A percentile compares a stretch with the other conserved stretches of the same genome.
These are phyloP conservation scores for Massarina eburnea DNA, from an alignment of 2,329 filamentous ascomycete species.

Conservation along the genomic window DNA sequence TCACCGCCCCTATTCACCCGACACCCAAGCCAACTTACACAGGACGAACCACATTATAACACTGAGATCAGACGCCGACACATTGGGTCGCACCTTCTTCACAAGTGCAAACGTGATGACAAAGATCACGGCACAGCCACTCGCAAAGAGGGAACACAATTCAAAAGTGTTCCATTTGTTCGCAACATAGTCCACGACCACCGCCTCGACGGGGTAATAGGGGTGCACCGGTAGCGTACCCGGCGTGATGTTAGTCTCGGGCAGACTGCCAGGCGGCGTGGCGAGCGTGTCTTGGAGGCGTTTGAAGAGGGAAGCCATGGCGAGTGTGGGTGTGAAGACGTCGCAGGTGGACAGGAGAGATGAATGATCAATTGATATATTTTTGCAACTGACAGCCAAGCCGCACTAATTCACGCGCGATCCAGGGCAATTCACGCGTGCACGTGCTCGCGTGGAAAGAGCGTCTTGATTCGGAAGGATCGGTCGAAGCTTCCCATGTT, in stretches of 20 bases:
- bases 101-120: conserved; percentile 57
- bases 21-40: conserved; percentile 57
- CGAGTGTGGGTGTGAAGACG: background rate
- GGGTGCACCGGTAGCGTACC: conserved; percentile 55
- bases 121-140: conserved; percentile 60
- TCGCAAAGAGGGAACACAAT: conserved; percentile 63
- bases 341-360: background rate
- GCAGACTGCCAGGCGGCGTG: conserved; percentile 6
- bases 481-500: too few species aligned
- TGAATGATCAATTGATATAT: background rate
- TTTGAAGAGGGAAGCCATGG: conserved; percentile 13
- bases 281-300: conserved; percentile 5
- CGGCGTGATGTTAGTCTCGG: conserved; percentile 2
- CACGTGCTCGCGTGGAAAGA: background rate
- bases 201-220: conserved; percentile 69
- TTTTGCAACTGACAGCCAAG: background rate
- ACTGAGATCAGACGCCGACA: conserved; percentile 58
- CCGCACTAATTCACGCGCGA: background rate
- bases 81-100: conserved; percentile 54
- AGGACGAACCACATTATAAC: conserved; percentile 76
- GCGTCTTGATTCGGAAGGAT: too few species aligned
- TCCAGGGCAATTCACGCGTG: background rate
- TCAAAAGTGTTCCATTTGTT: conserved; percentile 64
- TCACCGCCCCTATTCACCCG: background rate
- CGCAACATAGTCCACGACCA: conserved; percentile 64